Evolutionary conservation across 2,329 filamentous ascomycete genomes (phyloP).

Genomic region (Coleophoma eucalyptorum): DNA sequence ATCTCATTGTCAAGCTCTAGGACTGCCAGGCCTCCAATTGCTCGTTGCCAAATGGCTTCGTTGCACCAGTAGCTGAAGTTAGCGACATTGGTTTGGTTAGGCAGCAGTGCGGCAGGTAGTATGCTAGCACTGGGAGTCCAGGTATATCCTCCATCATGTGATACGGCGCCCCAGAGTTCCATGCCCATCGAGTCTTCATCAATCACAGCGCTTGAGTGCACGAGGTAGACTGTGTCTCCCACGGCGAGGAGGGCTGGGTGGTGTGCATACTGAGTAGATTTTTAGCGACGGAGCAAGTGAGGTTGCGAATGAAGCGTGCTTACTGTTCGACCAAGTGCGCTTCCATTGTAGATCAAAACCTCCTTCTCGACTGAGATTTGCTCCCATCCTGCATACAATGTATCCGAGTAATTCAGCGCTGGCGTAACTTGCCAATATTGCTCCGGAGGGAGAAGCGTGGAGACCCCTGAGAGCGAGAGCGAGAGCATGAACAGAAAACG

Average conservation of each 20-base stretch:
- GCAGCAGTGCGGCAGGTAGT: slow-evolving; percentile 19
- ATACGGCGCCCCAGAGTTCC: slow-evolving; percentile 19
- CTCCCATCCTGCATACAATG: slow-evolving; percentile 20
- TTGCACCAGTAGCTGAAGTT: slow-evolving; percentile 22
- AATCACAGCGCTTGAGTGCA: slow-evolving; percentile 19
- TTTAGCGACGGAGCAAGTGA: too few species aligned
- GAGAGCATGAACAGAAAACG: too few species aligned
- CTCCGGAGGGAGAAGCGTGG: slow-evolving; percentile 21
- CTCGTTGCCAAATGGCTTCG: slow-evolving; percentile 16
- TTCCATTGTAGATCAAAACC: slow-evolving; percentile 19
- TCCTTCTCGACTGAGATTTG: slow-evolving; percentile 16
- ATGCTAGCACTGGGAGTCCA: slow-evolving; percentile 13
- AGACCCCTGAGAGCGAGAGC: too few species aligned
- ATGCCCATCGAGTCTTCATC: slow-evolving; percentile 24
- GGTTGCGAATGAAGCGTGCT: too few species aligned
- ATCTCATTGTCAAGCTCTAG: slow-evolving; percentile 7
- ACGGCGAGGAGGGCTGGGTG: slow-evolving; percentile 19
- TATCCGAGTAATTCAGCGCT: slow-evolving; percentile 18
- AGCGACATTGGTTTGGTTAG: slow-evolving; percentile 18
- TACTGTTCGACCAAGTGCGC: slow-evolving; percentile 12
- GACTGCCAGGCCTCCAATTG: slow-evolving; percentile 9
- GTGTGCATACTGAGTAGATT: slow-evolving; percentile 12
- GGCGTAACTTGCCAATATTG: slow-evolving; percentile 15
- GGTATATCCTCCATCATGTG: slow-evolving; percentile 14
- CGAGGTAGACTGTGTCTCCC: slow-evolving; percentile 13